Conservation (phyloP, 2,329 filamentous ascomycete genomes). For the Beauveria australis region DNA sequence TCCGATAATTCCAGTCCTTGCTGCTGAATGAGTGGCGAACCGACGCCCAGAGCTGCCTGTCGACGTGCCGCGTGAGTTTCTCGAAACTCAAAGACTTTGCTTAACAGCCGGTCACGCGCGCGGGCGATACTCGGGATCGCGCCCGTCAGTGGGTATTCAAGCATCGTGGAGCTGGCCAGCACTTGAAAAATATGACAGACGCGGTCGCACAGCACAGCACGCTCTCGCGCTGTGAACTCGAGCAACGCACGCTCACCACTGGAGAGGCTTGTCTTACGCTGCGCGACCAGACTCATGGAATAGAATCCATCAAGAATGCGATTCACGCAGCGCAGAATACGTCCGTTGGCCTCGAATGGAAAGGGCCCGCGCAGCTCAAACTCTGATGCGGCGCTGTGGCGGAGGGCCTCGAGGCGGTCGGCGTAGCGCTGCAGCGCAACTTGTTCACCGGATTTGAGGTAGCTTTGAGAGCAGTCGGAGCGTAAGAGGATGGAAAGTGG, state of each 20-base stretch:
- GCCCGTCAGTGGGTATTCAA: conserved; percentile 82
- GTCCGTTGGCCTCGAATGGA: conserved; percentile 57
- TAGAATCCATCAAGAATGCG: conserved; percentile 83
- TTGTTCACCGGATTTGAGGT: conserved; percentile 79
- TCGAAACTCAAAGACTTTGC: conserved; percentile 76
- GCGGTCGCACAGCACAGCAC: conserved; percentile 68
- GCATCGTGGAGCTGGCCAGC: conserved; percentile 77
- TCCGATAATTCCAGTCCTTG: background rate
- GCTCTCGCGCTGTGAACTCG: conserved; percentile 67
- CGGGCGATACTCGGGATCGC: conserved; percentile 70
- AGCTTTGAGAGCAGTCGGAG: conserved; percentile 48
- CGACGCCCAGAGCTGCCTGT: background rate
- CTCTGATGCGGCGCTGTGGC: conserved; percentile 62
- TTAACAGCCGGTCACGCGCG: conserved; percentile 67
- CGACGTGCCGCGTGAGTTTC: conserved; percentile 41
- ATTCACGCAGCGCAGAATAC: conserved; percentile 66
- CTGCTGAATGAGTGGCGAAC: background rate
- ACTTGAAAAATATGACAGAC: conserved; percentile 79
- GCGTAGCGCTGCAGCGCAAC: conserved; percentile 70
- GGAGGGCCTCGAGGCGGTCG: conserved; percentile 60
- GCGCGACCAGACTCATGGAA: conserved; percentile 82
- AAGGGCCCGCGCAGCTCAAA: conserved; percentile 81
- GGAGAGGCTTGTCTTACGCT: conserved; percentile 64
- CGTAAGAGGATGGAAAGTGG: conserved; percentile 67
- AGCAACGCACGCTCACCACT: conserved; percentile 71